phyloP scores from a whole-genome alignment of 306 rosid species.

The Hippophae tibetana region DNA sequence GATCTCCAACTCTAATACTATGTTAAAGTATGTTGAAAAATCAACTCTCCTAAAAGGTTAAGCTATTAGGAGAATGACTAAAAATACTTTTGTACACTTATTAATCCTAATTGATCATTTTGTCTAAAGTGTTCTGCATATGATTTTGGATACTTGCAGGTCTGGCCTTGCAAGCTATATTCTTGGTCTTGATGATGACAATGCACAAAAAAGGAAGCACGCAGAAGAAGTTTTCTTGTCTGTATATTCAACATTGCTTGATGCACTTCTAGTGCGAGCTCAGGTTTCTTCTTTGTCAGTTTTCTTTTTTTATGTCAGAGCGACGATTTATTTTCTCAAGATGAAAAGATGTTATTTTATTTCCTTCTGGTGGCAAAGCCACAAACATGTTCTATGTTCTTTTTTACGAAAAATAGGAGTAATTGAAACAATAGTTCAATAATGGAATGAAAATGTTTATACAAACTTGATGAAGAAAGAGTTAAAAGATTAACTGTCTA shows the following conservation, averaged over 20 bases:
- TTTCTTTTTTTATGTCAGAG: conserved; percentile 1
- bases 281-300: conserved; percentile 51
- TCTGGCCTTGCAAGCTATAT: conserved; percentile 74
- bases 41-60: no score
- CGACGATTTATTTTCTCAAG: background rate
- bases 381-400: no score
- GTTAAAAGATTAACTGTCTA: no score
- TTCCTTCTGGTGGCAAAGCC: background rate
- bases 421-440: no score
- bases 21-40: no score
- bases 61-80: no score
- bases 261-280: conserved; percentile 69
- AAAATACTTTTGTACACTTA: no score
- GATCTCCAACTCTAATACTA: no score
- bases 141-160: conserved; percentile 40
- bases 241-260: conserved; percentile 72
- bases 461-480: no score
- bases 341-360: background rate
- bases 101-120: background rate
- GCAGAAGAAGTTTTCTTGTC: conserved; percentile 63
- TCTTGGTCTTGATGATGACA: conserved; percentile 68
- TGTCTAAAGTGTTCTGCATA: background rate
- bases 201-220: conserved; percentile 40
- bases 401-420: no score
- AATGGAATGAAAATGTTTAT: no score